Percentiles rank a stretch among this genome's conserved stretches.
Conservation (phyloP, 352 stramenopile genomes). For the Phytophthora rubi region DNA sequence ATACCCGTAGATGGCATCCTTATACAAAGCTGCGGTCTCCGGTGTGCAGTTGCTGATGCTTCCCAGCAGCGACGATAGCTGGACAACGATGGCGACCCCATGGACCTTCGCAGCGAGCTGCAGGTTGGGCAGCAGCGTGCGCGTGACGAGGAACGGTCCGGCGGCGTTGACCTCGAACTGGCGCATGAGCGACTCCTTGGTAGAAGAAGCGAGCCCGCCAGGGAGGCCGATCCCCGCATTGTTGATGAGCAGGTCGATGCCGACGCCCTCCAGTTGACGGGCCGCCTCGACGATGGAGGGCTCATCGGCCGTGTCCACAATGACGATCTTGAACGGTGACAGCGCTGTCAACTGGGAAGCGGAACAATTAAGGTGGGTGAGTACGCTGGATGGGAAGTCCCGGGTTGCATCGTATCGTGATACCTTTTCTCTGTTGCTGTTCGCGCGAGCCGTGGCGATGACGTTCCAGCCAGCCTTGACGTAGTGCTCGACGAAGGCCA, state of each 20-base stretch:
- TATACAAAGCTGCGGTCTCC: slow-evolving; percentile 2
- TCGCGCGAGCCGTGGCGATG: slow-evolving; percentile 14
- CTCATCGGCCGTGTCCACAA: slow-evolving; percentile 51
- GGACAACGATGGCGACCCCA: slow-evolving; percentile 42
- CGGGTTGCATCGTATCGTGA: neutral
- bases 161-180: slow-evolving; percentile 23
- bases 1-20: slow-evolving; percentile 58
- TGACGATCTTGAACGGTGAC: slow-evolving; percentile 43
- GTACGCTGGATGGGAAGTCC: neutral
- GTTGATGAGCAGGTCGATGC: slow-evolving; percentile 66
- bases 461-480: slow-evolving; percentile 22
- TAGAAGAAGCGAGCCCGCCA: slow-evolving; percentile 29
- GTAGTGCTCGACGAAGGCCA: slow-evolving; percentile 42
- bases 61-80: slow-evolving; percentile 55
- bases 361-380: neutral
- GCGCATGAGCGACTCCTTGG: slow-evolving; percentile 48
- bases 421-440: slow-evolving; percentile 18
- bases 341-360: slow-evolving; percentile 19
- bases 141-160: slow-evolving; percentile 56
- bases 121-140: slow-evolving; percentile 46
- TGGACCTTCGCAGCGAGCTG: slow-evolving; percentile 36
- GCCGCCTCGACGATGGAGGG: slow-evolving; percentile 37
- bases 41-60: slow-evolving; percentile 38
- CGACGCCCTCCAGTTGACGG: slow-evolving; percentile 41
- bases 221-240: slow-evolving; percentile 52